Percentiles rank a stretch among this genome's conserved stretches.
Evolutionary conservation across 495 filamentous ascomycete species (phyloP).

Genomic region (Penicillium crystallinum): DNA sequence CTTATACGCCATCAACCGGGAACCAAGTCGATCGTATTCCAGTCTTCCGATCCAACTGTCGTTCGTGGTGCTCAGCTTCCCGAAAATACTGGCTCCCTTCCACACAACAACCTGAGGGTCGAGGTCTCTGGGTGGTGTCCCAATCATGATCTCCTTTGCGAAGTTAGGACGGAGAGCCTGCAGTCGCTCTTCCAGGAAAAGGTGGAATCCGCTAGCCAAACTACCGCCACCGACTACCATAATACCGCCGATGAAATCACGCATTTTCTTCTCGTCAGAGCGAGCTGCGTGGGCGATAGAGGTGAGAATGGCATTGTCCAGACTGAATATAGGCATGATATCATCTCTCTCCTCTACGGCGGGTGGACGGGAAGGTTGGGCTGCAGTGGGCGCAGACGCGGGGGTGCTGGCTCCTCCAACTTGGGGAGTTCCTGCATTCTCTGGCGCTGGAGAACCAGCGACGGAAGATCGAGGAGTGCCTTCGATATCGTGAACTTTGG

Average conservation of each 20-base stretch:
- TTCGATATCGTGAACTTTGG: conserved; percentile 50
- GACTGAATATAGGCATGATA: conserved; percentile 71
- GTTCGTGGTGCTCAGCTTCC: conserved; percentile 77
- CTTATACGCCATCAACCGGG: conserved; percentile 76
- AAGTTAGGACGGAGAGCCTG: conserved; percentile 63
- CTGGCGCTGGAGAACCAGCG: conserved; percentile 80
- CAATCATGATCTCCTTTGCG: conserved; percentile 80
- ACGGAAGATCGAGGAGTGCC: conserved; percentile 77
- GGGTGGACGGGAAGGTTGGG: conserved; percentile 32
- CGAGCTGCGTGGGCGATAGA: conserved; percentile 81
- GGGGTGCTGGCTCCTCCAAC: conserved; percentile 44
- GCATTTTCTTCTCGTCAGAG: conserved; percentile 84
- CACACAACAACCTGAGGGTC: conserved; percentile 93
- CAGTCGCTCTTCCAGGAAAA: conserved; percentile 76
- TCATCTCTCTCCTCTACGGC: conserved; percentile 67
- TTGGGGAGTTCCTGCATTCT: conserved; percentile 61
- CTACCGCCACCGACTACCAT: conserved; percentile 93
- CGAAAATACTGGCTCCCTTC: conserved; percentile 97
- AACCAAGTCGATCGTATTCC: conserved; percentile 85
- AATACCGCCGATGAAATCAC: conserved; percentile 87
- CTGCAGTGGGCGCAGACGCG: conserved; percentile 17
- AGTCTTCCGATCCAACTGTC: conserved; percentile 87
- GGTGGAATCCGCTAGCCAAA: conserved; percentile 68
- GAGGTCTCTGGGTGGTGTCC: conserved; percentile 80
- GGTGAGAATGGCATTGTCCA: conserved; percentile 85